Evolutionary conservation across 257 asterid genomes (phyloP).

Genomic region (Verbena officinalis): DNA sequence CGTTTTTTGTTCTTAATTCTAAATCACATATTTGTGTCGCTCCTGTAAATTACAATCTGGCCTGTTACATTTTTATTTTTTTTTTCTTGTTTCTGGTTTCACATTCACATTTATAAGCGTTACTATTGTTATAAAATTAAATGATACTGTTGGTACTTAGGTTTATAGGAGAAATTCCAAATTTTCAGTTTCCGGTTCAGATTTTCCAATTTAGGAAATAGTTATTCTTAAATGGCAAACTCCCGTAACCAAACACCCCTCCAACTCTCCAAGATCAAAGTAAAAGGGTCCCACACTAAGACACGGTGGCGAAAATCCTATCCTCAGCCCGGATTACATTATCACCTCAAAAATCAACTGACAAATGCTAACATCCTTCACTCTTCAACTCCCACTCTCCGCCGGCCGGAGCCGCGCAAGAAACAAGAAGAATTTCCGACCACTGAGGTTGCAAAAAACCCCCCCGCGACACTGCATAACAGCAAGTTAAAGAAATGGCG

Average conservation of each 20-base stretch:
- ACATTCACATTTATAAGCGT: too few relatives aligned
- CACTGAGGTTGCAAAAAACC: background rate
- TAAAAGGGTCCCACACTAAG: background rate
- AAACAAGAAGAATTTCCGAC: background rate
- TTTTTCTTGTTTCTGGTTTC: too few relatives aligned
- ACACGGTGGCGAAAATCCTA: slow-evolving; percentile 22
- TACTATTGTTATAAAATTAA: too few relatives aligned
- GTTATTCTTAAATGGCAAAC: background rate
- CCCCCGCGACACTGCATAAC: background rate
- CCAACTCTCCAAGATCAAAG: too few relatives aligned
- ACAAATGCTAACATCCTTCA: background rate
- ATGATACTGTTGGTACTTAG: too few relatives aligned
- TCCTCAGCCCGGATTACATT: slow-evolving; percentile 57
- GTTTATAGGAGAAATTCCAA: too few relatives aligned
- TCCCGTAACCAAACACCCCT: background rate
- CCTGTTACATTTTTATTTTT: too few relatives aligned
- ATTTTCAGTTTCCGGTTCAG: too few relatives aligned
- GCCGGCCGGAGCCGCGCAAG: slow-evolving; percentile 26
- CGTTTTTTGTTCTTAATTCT: too few relatives aligned
- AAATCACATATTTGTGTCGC: too few relatives aligned
- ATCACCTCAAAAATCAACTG: slow-evolving; percentile 37
- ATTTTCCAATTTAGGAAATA: too few relatives aligned
- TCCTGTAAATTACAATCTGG: too few relatives aligned
- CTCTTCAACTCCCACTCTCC: slow-evolving; percentile 25
- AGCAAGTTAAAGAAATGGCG: slow-evolving; percentile 45